Percentiles rank a stretch among this genome's conserved stretches.
These are phyloP conservation scores for Tulasnella sp. DNA, from an alignment of 768 basidiomycete species.

Conservation along the genomic window DNA sequence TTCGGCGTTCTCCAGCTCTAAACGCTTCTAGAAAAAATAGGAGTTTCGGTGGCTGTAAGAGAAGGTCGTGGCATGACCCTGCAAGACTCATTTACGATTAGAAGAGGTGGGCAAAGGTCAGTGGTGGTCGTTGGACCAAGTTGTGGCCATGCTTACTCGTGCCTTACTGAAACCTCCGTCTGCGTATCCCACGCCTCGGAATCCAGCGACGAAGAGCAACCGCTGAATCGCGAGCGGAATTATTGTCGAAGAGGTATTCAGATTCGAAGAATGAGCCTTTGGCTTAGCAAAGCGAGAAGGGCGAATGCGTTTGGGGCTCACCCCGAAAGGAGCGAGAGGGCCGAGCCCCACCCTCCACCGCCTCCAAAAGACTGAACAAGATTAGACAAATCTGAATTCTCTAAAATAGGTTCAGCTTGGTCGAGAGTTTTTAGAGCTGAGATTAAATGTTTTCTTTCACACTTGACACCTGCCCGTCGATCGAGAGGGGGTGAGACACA, in stretches of 20 bases:
- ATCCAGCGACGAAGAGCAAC: not conserved
- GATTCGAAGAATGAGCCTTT: not conserved
- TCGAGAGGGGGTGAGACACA: not conserved
- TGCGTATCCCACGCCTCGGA: not conserved
- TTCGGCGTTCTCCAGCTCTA: not conserved
- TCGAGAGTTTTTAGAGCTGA: not conserved
- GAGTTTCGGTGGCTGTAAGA: not conserved
- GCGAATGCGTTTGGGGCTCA: not conserved
- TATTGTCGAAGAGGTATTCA: not conserved
- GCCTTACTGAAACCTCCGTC: not conserved
- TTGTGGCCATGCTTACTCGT: not conserved
- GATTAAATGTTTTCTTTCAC: not conserved
- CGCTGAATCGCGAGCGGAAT: not conserved
- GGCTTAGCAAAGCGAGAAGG: not conserved
- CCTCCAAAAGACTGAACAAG: not conserved
- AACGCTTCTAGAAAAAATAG: not conserved
- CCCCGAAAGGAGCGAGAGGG: not conserved
- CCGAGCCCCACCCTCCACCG: not conserved
- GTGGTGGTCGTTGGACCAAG: not conserved
- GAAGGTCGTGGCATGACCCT: not conserved
- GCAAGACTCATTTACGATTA: too few species aligned
- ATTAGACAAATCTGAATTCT: not conserved
- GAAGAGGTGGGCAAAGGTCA: not conserved
- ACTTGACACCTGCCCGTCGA: not conserved
- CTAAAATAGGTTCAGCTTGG: not conserved